These are phyloP conservation scores for Candida anglica DNA, from an alignment of 805 yeast species.

Conservation along the genomic window DNA sequence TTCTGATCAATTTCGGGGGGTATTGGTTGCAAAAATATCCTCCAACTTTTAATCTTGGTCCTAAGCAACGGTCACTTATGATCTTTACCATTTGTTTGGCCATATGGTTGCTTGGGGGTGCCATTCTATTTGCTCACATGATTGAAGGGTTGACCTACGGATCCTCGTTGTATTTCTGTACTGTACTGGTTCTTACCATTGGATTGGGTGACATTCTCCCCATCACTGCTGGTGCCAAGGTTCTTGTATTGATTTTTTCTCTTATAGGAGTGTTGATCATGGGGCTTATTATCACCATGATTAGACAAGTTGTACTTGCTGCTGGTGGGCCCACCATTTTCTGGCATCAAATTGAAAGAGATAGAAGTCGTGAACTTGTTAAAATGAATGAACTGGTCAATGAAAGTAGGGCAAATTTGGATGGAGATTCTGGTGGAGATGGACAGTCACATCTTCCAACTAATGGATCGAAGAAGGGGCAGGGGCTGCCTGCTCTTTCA, in stretches of 20 bases:
- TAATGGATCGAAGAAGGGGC: conserved; percentile 8
- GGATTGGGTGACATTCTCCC: conserved; percentile 80
- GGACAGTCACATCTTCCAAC: no score
- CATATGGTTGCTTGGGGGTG: conserved; percentile 71
- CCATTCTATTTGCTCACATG: conserved; percentile 40
- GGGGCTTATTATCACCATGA: conserved; percentile 71
- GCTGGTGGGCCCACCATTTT: conserved; percentile 59
- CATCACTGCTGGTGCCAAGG: conserved; percentile 46
- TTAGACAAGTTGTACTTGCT: conserved; percentile 59
- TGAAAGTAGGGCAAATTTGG: no score
- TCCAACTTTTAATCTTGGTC: conserved; percentile 62
- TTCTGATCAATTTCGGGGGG: conserved; percentile 61
- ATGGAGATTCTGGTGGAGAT: no score
- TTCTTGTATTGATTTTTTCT: conserved; percentile 59
- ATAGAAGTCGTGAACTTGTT: conserved; percentile 32
- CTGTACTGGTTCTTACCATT: conserved; percentile 70
- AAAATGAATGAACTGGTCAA: background rate
- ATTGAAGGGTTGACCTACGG: conserved; percentile 45
- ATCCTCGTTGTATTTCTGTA: conserved; percentile 66
- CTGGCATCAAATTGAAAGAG: conserved; percentile 60
- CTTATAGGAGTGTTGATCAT: conserved; percentile 66
- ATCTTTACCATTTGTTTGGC: conserved; percentile 61
- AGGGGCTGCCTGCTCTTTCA: conserved; percentile 45
- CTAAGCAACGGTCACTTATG: conserved; percentile 71
- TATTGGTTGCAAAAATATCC: conserved; percentile 57